Base-by-base conservation (phyloP, 2,329 filamentous ascomycete genomes). In the Botryotinia calthae region DNA sequence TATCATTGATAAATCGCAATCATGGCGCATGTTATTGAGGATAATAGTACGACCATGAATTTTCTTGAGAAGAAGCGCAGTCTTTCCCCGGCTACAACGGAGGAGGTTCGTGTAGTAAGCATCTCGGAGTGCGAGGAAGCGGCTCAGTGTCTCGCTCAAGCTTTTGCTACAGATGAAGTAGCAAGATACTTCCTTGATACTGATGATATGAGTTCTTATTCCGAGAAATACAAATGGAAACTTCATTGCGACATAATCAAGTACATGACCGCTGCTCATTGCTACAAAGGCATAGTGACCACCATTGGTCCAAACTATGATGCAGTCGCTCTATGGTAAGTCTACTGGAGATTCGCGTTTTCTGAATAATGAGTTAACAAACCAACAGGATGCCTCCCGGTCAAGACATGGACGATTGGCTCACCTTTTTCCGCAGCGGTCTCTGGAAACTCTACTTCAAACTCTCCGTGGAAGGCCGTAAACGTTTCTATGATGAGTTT, bases 391-490 rank as follows among this genome's bases (percentile, higher is more conserved):
- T 94, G 85, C 91, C 91, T 25, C 93, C 92, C 1, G 91, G 90
- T 71, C 86, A 89, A 80, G 88, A 91, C 81, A 89, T 91, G 82
- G 92, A 95, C 82, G 90, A 90, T 81, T 89, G 88, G 84, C 86
- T 87, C 84, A 93, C 92, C 70, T 86, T 89, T 75, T 82, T 95
- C 76, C 90, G 92, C 75, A 91, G 88, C 79, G 93, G 93, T 74
- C 88, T 94, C 84, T 95, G 92, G 92, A 87, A 91, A 75, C 86
- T 95, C 75, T 88, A 88, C 82, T 95, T 90, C 83, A 88, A 91
- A 81, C 89, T 96, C 74, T 91, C 91, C 18, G 79, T 85, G 71
- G 92, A 95, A 84, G 91, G 92, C 75, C 88, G 87, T 77, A 86
- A 84, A 76, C 91, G 93, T 76, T 94, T 94, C 86, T 94, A 93